Percentiles rank a stretch among this genome's conserved stretches.
Evolutionary conservation across 495 filamentous ascomycete genomes (phyloP).

Genomic region (Saxophila tyrrhenica): DNA sequence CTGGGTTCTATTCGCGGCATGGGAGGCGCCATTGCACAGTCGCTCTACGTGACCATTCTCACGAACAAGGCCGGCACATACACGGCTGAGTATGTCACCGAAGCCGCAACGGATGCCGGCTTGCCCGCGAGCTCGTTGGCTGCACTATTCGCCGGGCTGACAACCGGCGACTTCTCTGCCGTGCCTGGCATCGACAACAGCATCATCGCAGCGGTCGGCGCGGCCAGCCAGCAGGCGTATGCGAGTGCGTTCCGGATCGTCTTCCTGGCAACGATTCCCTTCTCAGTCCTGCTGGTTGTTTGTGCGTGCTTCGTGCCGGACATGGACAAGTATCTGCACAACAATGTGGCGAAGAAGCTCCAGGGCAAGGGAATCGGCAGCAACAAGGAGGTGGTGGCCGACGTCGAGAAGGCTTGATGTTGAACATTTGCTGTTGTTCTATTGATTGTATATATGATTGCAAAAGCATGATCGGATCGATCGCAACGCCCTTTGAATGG

Average conservation of each 20-base stretch:
- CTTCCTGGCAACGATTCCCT: slow-evolving; percentile 38
- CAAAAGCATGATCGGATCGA: too few species aligned
- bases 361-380: slow-evolving; percentile 16
- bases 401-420: not conserved
- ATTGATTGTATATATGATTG: too few species aligned
- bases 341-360: slow-evolving; percentile 31
- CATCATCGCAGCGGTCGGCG: slow-evolving; percentile 28
- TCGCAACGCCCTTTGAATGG: too few species aligned
- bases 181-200: slow-evolving; percentile 35
- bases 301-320: slow-evolving; percentile 30
- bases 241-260: slow-evolving; percentile 36
- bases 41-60: slow-evolving; percentile 40
- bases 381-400: not conserved
- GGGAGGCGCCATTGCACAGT: slow-evolving; percentile 25
- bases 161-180: slow-evolving; percentile 27
- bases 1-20: slow-evolving; percentile 28
- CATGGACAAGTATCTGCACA: slow-evolving; percentile 29
- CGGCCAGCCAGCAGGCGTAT: slow-evolving; percentile 32
- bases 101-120: slow-evolving; percentile 34
- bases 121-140: slow-evolving; percentile 33
- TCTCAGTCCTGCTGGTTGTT: slow-evolving; percentile 35
- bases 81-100: slow-evolving; percentile 32
- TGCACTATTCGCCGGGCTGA: slow-evolving; percentile 31
- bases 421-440: not conserved
- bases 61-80: slow-evolving; percentile 31